Conservation (phyloP, 2,329 filamentous ascomycete genomes). For the Botrytis medusae region DNA sequence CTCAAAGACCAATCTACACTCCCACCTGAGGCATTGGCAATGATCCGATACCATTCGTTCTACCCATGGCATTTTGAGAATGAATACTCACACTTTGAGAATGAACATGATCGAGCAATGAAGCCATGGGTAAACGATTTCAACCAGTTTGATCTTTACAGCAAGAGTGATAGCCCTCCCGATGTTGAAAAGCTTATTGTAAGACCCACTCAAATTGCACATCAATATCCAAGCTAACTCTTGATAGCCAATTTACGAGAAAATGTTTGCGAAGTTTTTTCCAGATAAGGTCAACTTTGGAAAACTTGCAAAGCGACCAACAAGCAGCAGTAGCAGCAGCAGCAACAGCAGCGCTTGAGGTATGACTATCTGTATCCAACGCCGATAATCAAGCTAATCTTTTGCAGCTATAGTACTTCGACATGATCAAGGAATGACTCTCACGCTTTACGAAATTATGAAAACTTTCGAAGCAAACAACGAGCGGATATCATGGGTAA, state of each 20-base stretch:
- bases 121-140: slow-evolving; percentile 66
- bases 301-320: background rate
- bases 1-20: slow-evolving; percentile 79
- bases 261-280: background rate
- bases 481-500: background rate
- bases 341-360: background rate
- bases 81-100: slow-evolving; percentile 81
- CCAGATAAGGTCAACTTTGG: background rate
- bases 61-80: slow-evolving; percentile 87
- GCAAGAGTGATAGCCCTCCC: slow-evolving; percentile 82
- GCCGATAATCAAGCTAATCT: background rate
- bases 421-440: background rate
- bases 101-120: slow-evolving; percentile 62
- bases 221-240: slow-evolving; percentile 20
- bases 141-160: slow-evolving; percentile 90
- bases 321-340: background rate
- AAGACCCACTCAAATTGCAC: slow-evolving; percentile 30
- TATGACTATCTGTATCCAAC: background rate
- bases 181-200: slow-evolving; percentile 74
- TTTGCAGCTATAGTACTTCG: background rate
- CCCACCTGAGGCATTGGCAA: slow-evolving; percentile 79
- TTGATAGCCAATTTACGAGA: slow-evolving; percentile 46
- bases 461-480: slow-evolving; percentile 25
- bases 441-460: slow-evolving; percentile 41
- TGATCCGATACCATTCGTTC: slow-evolving; percentile 91